Evolutionary conservation across 1,139 yeast genomes (phyloP).

Genomic region (Sugiyamaella xylanicola): DNA sequence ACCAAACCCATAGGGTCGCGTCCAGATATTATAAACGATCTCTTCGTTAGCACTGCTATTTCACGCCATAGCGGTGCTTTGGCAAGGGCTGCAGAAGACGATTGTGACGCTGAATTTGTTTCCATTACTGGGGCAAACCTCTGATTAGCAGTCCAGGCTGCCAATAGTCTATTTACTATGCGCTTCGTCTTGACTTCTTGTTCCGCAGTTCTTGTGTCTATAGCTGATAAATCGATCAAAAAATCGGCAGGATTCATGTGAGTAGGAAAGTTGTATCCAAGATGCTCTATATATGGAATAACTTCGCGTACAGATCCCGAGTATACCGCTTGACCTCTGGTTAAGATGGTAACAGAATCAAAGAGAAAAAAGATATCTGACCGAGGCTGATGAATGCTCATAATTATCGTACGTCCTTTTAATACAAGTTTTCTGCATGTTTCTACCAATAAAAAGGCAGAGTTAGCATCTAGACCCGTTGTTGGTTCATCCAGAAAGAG

Average conservation of each 20-base stretch:
- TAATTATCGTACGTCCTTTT: conserved; percentile 68
- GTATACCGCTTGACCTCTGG: conserved; percentile 64
- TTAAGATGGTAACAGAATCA: conserved; percentile 69
- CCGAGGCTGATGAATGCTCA: conserved; percentile 85
- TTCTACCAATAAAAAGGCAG: conserved; percentile 66
- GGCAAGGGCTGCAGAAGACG: conserved; percentile 19
- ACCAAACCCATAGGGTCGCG: conserved; percentile 62
- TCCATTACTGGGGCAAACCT: conserved; percentile 1
- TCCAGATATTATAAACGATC: conserved; percentile 57
- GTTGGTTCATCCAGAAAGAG: conserved; percentile 87
- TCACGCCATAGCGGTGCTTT: conserved; percentile 52
- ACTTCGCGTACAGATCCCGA: conserved; percentile 56
- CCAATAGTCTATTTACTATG: conserved; percentile 52
- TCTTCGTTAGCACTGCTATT: conserved; percentile 54
- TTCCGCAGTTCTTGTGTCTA: conserved; percentile 53
- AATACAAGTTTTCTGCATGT: conserved; percentile 60
- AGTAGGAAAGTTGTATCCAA: conserved; percentile 52
- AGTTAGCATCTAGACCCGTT: conserved; percentile 80
- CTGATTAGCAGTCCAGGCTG: conserved; percentile 50
- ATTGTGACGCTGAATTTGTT: background rate
- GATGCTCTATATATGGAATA: conserved; percentile 53
- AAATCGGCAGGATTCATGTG: conserved; percentile 63
- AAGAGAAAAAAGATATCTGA: conserved; percentile 71
- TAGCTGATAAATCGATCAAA: conserved; percentile 68
- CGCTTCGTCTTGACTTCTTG: conserved; percentile 49